Base-by-base conservation (phyloP, 495 filamentous ascomycete genomes). In the Daldinia decipiens region DNA sequence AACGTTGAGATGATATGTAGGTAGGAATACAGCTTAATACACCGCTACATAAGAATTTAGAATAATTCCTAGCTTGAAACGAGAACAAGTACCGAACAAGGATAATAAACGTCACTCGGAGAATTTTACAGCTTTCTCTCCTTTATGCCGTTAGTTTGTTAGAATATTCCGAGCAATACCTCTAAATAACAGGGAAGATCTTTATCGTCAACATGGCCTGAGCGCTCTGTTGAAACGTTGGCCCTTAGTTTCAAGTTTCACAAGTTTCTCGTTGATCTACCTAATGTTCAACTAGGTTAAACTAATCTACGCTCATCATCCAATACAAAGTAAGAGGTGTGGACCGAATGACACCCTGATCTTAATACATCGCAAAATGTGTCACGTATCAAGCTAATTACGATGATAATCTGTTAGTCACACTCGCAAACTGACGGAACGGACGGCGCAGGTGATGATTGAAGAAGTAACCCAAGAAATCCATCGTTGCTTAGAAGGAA, bases 191-290 rank as follows among this genome's bases (percentile, higher is more conserved):
- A 47, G 34, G 34, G 17, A 24, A 47, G 19, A 47, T 47, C 17
- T 47, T 24, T 4, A 11, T 47, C 4, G 43, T 47, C 43, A 47
- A 24, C 43, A 47, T 47, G 70, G 65, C 59, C 70, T 38, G 65
- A 69, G 70, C 70, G 57, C 15, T 11, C 56, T 24, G 38, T 72
- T 65, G 59, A 72, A 72, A 68, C 64, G 39, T 65, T 72, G 56
- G 60, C 43, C 43, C 19, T 47, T 47, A 47, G 43, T 47, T 47
- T 47, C 43, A 47, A 47, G 43, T 47, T 47, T 47, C 43, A 47
- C 43, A 24, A 4, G 19, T 47, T 47, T 47, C 9, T 47, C 9
- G 43, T 47, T 24, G 9, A 47, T 47, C 43, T 47, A 47, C 24
- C 43, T 47, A 47, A 47, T 47, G 65, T 47, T 36, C 57, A 68